Percentiles rank a stretch among this genome's conserved stretches.
These are phyloP conservation scores for Myriosclerotinia scirpicola DNA, from an alignment of 2,329 filamentous ascomycete species.

Conservation along the genomic window DNA sequence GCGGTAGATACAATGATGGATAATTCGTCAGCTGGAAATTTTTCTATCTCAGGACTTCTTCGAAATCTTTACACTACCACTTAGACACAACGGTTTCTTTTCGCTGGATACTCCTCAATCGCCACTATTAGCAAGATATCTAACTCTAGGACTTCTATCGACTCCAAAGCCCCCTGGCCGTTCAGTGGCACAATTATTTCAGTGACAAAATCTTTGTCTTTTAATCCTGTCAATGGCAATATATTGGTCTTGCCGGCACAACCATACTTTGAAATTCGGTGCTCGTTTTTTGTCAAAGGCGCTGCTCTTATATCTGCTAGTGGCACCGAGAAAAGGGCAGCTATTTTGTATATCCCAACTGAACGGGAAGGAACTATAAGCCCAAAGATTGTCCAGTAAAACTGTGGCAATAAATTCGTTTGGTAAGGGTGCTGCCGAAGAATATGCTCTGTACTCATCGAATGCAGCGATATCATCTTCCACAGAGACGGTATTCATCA, in stretches of 20 bases:
- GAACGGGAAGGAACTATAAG: not conserved
- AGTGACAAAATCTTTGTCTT: not conserved
- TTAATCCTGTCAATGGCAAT: not conserved
- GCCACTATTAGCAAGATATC: not conserved
- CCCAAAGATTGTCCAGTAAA: not conserved
- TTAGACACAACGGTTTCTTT: not conserved
- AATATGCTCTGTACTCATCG: not conserved
- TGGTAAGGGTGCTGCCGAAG: too few species aligned
- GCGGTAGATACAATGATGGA: constrained; percentile 36
- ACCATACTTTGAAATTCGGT: too few species aligned
- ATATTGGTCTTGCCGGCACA: not conserved
- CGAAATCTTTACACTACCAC: not conserved
- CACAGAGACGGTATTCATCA: not conserved
- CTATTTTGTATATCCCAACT: not conserved
- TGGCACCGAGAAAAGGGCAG: too few species aligned
- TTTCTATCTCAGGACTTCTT: not conserved
- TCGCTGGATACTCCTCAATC: not conserved
- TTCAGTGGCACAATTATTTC: not conserved
- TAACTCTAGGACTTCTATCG: not conserved
- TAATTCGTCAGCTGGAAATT: not conserved
- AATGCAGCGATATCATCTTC: not conserved
- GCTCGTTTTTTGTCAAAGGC: not conserved
- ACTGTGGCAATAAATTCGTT: not conserved
- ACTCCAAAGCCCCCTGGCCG: not conserved
- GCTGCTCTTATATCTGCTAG: not conserved